Percentiles rank a stretch among this genome's conserved stretches.
Evolutionary conservation across 169 alveolate genomes (phyloP).

Genomic region (Perkinsus chesapeaki): DNA sequence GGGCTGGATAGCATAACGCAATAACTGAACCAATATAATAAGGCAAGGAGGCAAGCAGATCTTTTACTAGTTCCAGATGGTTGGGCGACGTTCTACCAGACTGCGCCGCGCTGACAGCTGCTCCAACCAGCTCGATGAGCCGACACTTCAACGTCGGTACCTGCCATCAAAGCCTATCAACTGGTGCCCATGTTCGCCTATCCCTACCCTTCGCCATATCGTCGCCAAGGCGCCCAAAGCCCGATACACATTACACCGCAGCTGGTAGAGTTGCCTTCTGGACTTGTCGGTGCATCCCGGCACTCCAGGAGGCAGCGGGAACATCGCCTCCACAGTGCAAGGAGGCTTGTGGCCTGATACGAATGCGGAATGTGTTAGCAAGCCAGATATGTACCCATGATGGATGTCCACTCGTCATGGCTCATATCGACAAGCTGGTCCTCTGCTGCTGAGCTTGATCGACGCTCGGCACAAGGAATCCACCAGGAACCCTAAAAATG

Average conservation of each 20-base stretch:
- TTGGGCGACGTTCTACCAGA: neutral
- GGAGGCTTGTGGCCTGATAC: neutral
- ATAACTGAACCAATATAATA: neutral
- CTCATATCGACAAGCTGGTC: neutral
- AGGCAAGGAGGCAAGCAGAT: neutral
- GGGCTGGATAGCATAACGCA: neutral
- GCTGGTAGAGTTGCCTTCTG: neutral
- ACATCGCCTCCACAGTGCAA: neutral
- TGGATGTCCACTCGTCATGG: neutral
- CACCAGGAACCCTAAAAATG: neutral
- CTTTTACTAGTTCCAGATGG: neutral
- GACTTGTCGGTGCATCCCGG: neutral
- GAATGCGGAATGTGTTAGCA: neutral
- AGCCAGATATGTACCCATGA: neutral
- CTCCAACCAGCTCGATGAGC: neutral
- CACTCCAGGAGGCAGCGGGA: neutral
- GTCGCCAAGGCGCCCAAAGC: neutral
- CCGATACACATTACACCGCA: neutral
- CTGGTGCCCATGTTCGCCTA: neutral
- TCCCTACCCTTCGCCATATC: neutral
- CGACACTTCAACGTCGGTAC: neutral
- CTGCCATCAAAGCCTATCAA: neutral
- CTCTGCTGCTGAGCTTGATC: neutral
- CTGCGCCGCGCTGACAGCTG: neutral
- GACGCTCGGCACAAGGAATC: neutral